Evolutionary conservation across 257 asterid species (phyloP), one percentile per base, ranked within the genome.

Genomic region (Jaltomata sinuosa): DNA sequence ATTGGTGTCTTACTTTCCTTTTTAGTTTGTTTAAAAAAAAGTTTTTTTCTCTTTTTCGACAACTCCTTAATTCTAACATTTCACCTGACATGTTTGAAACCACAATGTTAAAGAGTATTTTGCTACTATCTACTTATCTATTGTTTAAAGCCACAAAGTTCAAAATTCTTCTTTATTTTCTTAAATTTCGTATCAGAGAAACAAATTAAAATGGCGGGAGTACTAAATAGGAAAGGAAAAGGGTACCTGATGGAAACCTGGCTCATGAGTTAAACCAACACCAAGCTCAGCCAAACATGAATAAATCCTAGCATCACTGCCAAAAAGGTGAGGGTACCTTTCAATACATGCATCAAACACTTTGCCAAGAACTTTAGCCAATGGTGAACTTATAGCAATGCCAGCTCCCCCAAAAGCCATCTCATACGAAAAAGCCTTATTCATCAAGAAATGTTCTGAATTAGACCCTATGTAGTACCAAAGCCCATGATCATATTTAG

Each of bases 371-470:
- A 88, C 92, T 87, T 88, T 85, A 19, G 92, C 97, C 86, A 94
- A 82, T 10, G 96, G 92, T 2, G 93, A 92, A 82, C 98, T 94
- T 67, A 94, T 83, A 8, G 91, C 98, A 84, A 87, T 91, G 19
- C 98, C 98, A 11, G 96, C 97, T 25, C 98, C 97, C 8, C 98
- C 97, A 87, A 81, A 94, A 16, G 97, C 98, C 98, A 94, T 92
- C n/a, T 79, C 90, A 79, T 93, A 94, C 0, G 86, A 89, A 81
- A 90, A 91, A 76, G 90, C 91, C 82, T 92, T 92, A 68, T 93
- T 94, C 87, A 92, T 94, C 78, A 92, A 92, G 45, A 91, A 94
- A 81, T 92, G 91, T 90, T 94, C 97, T 0, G 97, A 93, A 29
- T 88, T 77, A 85, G 84, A 85, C 38, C 96, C 97, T 10, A 93